Evolutionary conservation across 108 stramenopile genomes (phyloP).

Genomic region (Conticribra weissflogii): DNA sequence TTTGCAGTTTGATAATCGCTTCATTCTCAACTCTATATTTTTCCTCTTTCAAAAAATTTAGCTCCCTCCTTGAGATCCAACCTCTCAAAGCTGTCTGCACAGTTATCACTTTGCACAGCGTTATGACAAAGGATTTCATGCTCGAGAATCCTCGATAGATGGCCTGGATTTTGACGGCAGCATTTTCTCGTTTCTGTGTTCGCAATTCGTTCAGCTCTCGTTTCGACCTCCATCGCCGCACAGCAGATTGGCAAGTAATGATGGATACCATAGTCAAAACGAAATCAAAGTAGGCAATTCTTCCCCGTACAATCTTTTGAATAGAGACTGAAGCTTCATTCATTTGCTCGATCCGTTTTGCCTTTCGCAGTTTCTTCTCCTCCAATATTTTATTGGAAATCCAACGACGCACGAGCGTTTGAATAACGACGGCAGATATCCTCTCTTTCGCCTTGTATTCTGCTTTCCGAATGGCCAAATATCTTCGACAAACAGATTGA

Average conservation of each 20-base stretch:
- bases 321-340: constrained; percentile 35
- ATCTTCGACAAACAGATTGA: constrained; percentile 8
- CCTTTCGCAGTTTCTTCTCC: not conserved
- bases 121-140: constrained; percentile 1
- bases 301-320: constrained; percentile 43
- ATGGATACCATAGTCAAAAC: constrained; percentile 66
- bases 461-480: not conserved
- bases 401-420: not conserved
- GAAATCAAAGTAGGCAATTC: constrained; percentile 28
- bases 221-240: constrained; percentile 28
- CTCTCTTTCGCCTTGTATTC: too few relatives aligned
- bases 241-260: constrained; percentile 54
- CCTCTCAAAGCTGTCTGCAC: constrained; percentile 34
- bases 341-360: not conserved
- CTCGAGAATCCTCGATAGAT: constrained; percentile 4
- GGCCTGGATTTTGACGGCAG: constrained; percentile 25
- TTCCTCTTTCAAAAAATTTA: not conserved
- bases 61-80: constrained; percentile 24
- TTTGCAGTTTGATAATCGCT: constrained; percentile 28
- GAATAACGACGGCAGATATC: constrained; percentile 1
- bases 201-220: not conserved
- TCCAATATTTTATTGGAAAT: not conserved
- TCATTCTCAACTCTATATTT: not conserved
- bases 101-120: not conserved
- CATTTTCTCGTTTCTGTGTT: constrained; percentile 2